Base-by-base conservation (phyloP, 176 grass and related monocot genomes). In the Miscanthus lutarioriparius region DNA sequence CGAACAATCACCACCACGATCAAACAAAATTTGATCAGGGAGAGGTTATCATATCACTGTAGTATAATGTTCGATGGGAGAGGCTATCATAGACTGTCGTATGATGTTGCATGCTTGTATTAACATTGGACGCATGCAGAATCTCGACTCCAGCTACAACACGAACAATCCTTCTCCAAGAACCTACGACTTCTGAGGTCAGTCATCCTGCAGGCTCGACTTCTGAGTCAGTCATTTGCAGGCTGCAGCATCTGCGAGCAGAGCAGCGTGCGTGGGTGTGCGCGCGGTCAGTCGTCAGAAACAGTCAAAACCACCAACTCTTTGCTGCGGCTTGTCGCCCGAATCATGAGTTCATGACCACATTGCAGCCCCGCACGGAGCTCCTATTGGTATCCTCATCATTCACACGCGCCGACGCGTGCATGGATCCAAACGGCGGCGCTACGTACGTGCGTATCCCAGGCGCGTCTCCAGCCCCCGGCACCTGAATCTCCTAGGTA, bases 331-430 rank as follows among this genome's bases (percentile, higher is more conserved):
- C 61, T 66, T 74, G 84, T 33, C 69, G 23, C 22, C 13, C 11
- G 74, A 77, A 84, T 56, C 25, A 76, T 9, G 45, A 84, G 33
- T 14, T 77, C 32, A 22, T 54, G 45, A 37, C 78, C 54, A 15
- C 37, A 36, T 37, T 4, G 66, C 47, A 8, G 22, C 0, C 10
- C 11, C 10, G 32, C 58, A 35, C 39, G 58, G 28, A 48, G 32
- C 41, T 65, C 43, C 10, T 2, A 36, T 1, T 1, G 25, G 41
- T 36, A 12, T n/a, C 13, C 5, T 14, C 44, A 32, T 20, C 41
- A 54, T 43, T 64, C 74, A 64, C 80, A 30, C 64, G 28, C 26
- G 84, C 54, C n/a, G n/a, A n/a, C n/a, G n/a, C n/a, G n/a, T n/a
- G 20, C n/a, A 76, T 28, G 19, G 58, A 51, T 68, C 28, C 78